Conservation (phyloP, 352 stramenopile species). For the Blastocystis hominis region DNA sequence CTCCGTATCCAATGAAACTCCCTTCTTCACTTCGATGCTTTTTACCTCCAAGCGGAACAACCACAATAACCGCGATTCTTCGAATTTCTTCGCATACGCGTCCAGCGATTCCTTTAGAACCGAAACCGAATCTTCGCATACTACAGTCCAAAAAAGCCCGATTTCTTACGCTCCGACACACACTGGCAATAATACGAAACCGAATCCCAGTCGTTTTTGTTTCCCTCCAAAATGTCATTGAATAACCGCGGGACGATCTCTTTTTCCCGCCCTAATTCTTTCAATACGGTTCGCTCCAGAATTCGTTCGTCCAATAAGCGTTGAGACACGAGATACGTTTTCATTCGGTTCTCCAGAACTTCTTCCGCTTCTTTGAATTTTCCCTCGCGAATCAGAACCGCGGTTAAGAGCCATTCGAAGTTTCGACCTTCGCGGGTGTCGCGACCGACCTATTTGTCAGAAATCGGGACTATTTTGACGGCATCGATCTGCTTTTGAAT, state of each 20-base stretch:
- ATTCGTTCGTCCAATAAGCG: conserved; percentile 36
- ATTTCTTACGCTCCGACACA: background rate
- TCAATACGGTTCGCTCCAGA: background rate
- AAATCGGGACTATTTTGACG: background rate
- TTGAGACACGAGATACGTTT: background rate
- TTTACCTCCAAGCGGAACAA: background rate
- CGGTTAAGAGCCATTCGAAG: conserved; percentile 27
- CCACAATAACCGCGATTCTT: background rate
- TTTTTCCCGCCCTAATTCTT: background rate
- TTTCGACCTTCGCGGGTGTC: conserved; percentile 5
- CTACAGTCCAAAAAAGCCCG: background rate
- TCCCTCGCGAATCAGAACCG: background rate
- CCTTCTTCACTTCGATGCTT: background rate
- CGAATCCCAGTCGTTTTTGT: conserved; percentile 32
- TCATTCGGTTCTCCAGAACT: conserved; percentile 10
- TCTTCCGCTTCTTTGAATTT: conserved; percentile 33
- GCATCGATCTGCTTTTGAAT: background rate
- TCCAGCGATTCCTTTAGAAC: background rate
- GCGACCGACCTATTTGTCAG: background rate
- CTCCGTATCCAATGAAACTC: background rate
- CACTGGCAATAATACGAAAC: background rate
- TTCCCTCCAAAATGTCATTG: background rate
- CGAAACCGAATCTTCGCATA: background rate
- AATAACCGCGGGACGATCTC: background rate
- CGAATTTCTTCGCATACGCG: background rate